Base-by-base conservation (phyloP, 257 asterid genomes). In the Lantana camara region DNA sequence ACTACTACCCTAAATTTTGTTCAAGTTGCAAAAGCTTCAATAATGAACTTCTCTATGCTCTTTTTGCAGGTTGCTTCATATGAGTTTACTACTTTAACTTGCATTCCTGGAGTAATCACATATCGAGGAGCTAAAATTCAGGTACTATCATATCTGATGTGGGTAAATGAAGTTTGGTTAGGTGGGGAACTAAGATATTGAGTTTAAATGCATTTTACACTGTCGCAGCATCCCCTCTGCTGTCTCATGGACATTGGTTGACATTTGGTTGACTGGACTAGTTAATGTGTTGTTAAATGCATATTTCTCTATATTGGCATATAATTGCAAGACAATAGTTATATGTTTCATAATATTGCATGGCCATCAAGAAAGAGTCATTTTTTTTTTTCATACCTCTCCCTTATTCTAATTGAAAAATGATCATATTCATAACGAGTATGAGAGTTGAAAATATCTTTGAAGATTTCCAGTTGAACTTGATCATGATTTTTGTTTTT, bases 71-170 rank as follows among this genome's bases (percentile, higher is more conserved):
- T 94, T 75, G 97, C 99, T 66, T 94, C 99, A 24, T 94, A 94
- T 46, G 99, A 94, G 58, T 94, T 94, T 71, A 94, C 99, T 17
- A 94, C 99, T 66, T 80, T 94, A 71, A 94, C 99, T 73, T 94
- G 99, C 86, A 94, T 94, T 80, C 99, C 99, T 73, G 99, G 99
- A 72, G 99, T 94, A 5, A 94, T 90, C 66, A 80, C 84, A 12
- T 94, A 94, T 58, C 86, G 97, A 48, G 99, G 97, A 62, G 99
- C 99, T 71, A 94, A 94, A 83, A 73, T 93, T 68, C 99, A 94
- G 99, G 99, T 94, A 78, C 17, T 52, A 37, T 64, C 24, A 54
- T 54, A 23, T 40, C 30, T 64, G 29, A 9, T 69, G n/a, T n/a
- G 45, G 41, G 44, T 19, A 9, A 11, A 15, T 61, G 38, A 35